Evolutionary conservation across 352 stramenopile species (phyloP).

Genomic region (Pythium monospermum): DNA sequence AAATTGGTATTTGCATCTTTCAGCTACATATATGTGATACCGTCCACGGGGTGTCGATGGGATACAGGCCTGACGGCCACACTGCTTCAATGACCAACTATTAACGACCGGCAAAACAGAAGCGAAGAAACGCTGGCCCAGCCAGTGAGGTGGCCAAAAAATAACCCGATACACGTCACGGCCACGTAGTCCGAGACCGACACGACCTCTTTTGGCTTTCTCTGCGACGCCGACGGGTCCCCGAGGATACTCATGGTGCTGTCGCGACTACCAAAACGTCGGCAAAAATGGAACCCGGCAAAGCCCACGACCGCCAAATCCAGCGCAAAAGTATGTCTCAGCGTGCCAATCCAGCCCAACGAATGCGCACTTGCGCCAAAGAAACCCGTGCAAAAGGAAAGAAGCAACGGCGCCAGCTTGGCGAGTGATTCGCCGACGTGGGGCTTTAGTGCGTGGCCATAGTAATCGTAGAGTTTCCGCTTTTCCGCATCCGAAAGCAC

Average conservation of each 20-base stretch:
- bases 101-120: conserved; percentile 49
- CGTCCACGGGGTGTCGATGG: neutral
- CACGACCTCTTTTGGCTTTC: conserved; percentile 41
- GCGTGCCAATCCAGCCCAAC: conserved; percentile 28
- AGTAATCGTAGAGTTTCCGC: conserved; percentile 69
- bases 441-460: conserved; percentile 54
- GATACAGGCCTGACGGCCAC: conserved; percentile 28
- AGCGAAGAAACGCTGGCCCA: conserved; percentile 51
- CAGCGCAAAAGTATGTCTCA: conserved; percentile 22
- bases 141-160: conserved; percentile 52
- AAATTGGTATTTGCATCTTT: neutral
- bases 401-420: conserved; percentile 56
- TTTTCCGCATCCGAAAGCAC: conserved; percentile 74
- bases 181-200: conserved; percentile 68
- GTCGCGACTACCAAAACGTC: conserved; percentile 3
- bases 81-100: no score
- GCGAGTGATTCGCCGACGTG: conserved; percentile 57
- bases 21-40: neutral
- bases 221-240: conserved; percentile 10
- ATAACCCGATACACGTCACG: conserved; percentile 52
- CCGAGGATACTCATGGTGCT: conserved; percentile 8
- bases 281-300: conserved; percentile 61
- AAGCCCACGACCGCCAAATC: conserved; percentile 52
- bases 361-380: conserved; percentile 35
- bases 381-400: conserved; percentile 56